These are phyloP conservation scores for Elasticomyces elasticus DNA, from an alignment of 495 filamentous ascomycete species.

Conservation along the genomic window DNA sequence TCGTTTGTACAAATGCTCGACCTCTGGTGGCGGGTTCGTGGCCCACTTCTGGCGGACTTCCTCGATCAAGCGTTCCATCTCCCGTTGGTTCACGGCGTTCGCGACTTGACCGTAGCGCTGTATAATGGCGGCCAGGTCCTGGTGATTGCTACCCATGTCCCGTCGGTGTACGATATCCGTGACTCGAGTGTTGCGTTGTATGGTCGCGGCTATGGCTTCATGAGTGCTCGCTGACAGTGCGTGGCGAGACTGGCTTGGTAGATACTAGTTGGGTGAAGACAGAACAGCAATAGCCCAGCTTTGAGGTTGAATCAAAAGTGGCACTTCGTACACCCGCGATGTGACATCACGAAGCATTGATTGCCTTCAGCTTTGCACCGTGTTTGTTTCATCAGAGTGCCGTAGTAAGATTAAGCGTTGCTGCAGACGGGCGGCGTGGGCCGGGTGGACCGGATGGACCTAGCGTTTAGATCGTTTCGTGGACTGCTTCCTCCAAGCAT, in stretches of 20 bases:
- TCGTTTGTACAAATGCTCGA: neutral
- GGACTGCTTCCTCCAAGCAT: too few relatives aligned
- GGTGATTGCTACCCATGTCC: too few relatives aligned
- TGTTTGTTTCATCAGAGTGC: neutral
- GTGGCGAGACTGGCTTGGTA: too few relatives aligned
- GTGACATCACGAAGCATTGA: too few relatives aligned
- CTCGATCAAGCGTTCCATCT: neutral
- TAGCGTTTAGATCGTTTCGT: too few relatives aligned
- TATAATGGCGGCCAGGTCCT: neutral
- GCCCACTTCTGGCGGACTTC: neutral
- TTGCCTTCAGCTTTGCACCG: too few relatives aligned
- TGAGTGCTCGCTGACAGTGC: neutral
- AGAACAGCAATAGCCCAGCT: too few relatives aligned
- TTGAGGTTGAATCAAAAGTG: too few relatives aligned
- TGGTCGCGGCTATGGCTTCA: neutral
- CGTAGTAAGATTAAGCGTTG: neutral
- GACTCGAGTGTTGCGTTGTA: neutral
- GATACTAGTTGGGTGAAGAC: too few relatives aligned
- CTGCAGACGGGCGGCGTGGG: too few relatives aligned
- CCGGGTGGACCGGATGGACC: too few relatives aligned
- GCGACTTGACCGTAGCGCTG: neutral
- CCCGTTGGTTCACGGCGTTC: neutral
- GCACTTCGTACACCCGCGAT: too few relatives aligned
- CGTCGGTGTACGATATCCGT: neutral
- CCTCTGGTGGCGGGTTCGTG: neutral